A percentile compares a stretch with the other conserved stretches of the same genome.
These are phyloP conservation scores for Penicillium bovifimosum DNA, from an alignment of 495 filamentous ascomycete species.

Conservation along the genomic window DNA sequence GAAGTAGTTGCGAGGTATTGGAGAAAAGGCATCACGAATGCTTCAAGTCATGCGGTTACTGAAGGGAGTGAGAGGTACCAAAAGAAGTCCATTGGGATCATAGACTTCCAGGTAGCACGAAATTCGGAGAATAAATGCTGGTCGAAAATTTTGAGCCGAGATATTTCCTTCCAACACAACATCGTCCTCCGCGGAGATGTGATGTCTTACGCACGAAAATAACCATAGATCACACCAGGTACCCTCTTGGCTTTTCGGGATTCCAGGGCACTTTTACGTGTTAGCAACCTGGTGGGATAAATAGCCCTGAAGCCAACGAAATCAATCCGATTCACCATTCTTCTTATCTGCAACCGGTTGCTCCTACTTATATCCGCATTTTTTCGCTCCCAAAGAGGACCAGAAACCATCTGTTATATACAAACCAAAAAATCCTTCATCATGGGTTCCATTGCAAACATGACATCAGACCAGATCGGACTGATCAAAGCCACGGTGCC, in stretches of 20 bases:
- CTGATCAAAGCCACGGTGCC: slow-evolving; percentile 44
- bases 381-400: too few species aligned
- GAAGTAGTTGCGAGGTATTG: too few species aligned
- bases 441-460: slow-evolving; percentile 15
- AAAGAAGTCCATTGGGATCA: too few species aligned
- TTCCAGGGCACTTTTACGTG: background rate
- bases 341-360: too few species aligned
- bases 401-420: too few species aligned
- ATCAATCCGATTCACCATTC: background rate
- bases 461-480: slow-evolving; percentile 29
- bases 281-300: background rate
- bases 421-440: background rate
- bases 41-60: too few species aligned
- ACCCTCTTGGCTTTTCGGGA: slow-evolving; percentile 3
- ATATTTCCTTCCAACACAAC: background rate
- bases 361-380: too few species aligned
- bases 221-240: slow-evolving; percentile 1
- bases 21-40: too few species aligned
- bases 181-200: slow-evolving; percentile 21
- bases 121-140: too few species aligned
- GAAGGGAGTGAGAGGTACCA: too few species aligned
- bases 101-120: too few species aligned
- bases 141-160: background rate
- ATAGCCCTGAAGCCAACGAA: background rate
- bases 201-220: background rate